phyloP scores from a whole-genome alignment of 1,284 basidiomycete species.

The Golubevia sp. region DNA sequence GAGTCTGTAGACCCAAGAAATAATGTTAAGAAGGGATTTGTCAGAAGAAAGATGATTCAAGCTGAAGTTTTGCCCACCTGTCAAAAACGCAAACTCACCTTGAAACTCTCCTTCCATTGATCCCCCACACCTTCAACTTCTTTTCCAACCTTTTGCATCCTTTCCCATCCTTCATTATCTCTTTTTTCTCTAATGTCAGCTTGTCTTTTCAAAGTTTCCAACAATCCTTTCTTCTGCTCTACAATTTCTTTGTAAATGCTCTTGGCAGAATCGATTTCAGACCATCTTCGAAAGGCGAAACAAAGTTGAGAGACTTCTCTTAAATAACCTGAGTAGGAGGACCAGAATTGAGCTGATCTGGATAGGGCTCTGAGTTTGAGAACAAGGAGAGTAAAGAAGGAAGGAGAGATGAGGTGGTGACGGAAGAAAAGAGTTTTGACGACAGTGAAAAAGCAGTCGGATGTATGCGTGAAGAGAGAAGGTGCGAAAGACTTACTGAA shows the following conservation, averaged over 20 bases:
- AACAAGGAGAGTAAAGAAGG: background rate
- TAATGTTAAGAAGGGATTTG: no score
- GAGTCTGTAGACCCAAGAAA: no score
- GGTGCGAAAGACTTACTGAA: no score
- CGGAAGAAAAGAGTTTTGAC: background rate
- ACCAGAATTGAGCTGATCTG: constrained; percentile 23
- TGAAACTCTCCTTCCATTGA: background rate
- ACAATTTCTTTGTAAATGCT: background rate
- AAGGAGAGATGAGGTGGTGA: background rate
- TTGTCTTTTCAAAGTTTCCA: background rate
- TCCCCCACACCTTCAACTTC: background rate
- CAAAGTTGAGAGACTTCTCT: constrained; percentile 27
- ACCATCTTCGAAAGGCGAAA: constrained; percentile 20
- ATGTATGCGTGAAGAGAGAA: no score
- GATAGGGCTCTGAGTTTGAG: constrained; percentile 21
- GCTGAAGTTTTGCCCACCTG: no score
- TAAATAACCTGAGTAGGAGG: constrained; percentile 27
- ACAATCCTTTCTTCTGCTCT: background rate
- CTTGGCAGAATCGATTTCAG: constrained; percentile 13
- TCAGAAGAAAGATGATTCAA: no score
- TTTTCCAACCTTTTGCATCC: background rate
- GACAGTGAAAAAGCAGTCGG: background rate
- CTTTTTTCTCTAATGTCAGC: background rate
- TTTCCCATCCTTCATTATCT: background rate
- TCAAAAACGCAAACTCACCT: background rate